Conservation (phyloP, 2,329 filamentous ascomycete species). For the Chrysosporium keratinophilum region DNA sequence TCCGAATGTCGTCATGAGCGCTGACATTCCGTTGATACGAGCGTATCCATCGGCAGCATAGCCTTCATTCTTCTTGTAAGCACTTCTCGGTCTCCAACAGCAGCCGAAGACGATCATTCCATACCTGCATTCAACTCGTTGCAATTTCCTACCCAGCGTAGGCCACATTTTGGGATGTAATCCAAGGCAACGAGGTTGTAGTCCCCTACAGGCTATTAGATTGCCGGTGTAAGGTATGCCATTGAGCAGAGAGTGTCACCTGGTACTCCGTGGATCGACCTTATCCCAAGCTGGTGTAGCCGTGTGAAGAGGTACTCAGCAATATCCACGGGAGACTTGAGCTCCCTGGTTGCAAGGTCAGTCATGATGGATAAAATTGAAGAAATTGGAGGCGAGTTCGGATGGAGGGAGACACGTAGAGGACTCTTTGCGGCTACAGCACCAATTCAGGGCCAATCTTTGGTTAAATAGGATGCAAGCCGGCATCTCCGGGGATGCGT, state of each 20-base stretch:
- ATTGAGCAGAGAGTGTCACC: constrained; percentile 27
- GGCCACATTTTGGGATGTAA: constrained; percentile 48
- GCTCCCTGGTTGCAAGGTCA: constrained; percentile 37
- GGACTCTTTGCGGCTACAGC: not conserved
- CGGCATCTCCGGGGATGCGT: not conserved
- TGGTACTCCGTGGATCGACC: constrained; percentile 43
- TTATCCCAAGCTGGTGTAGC: constrained; percentile 41
- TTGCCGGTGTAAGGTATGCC: not conserved
- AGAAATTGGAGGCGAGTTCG: not conserved
- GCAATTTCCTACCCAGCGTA: constrained; percentile 57
- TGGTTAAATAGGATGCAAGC: not conserved
- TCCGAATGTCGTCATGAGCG: constrained; percentile 62
- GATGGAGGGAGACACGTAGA: not conserved
- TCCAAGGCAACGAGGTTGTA: constrained; percentile 62
- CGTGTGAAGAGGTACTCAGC: constrained; percentile 43
- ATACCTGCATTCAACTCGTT: constrained; percentile 64
- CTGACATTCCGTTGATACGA: constrained; percentile 56
- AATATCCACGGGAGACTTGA: constrained; percentile 37
- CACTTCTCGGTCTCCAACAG: constrained; percentile 13
- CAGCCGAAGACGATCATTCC: constrained; percentile 19
- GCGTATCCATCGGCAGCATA: constrained; percentile 69
- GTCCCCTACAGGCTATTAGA: constrained; percentile 36
- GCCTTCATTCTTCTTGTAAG: constrained; percentile 34
- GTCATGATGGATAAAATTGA: constrained; percentile 21
- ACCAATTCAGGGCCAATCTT: not conserved